Conservation (phyloP, 176 grass and related monocot species). For the bread wheat (Triticum aestivum) region DNA sequence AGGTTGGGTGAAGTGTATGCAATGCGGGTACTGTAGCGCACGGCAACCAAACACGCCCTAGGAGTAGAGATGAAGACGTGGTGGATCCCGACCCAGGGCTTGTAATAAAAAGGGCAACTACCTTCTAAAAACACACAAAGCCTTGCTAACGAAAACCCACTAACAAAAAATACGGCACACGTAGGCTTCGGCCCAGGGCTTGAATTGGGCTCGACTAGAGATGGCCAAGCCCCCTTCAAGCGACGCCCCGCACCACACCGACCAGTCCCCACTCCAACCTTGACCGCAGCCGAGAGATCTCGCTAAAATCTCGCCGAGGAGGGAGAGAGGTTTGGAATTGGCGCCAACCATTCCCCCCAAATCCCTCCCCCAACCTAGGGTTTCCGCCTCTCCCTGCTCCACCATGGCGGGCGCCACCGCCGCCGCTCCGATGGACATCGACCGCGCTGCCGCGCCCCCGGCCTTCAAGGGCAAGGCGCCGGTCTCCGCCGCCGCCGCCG, state of each 20-base stretch:
- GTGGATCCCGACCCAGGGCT: too few relatives aligned
- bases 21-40: too few relatives aligned
- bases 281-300: not conserved
- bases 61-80: too few relatives aligned
- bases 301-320: not conserved
- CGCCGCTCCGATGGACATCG: slow-evolving; percentile 81
- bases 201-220: not conserved
- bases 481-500: slow-evolving; percentile 10
- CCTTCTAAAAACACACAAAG: too few relatives aligned
- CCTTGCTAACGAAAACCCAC: not conserved
- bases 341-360: slow-evolving; percentile 44
- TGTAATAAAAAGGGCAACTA: too few relatives aligned
- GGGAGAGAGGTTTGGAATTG: slow-evolving; percentile 50
- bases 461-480: slow-evolving; percentile 55
- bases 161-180: not conserved
- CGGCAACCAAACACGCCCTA: too few relatives aligned
- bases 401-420: slow-evolving; percentile 56
- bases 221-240: not conserved
- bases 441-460: slow-evolving; percentile 33
- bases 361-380: slow-evolving; percentile 37
- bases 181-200: not conserved
- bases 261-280: not conserved
- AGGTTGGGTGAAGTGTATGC: too few relatives aligned
- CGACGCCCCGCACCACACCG: not conserved
- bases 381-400: slow-evolving; percentile 3